These are phyloP conservation scores for Lactarius indigo DNA, from an alignment of 768 basidiomycete genomes.

Conservation along the genomic window DNA sequence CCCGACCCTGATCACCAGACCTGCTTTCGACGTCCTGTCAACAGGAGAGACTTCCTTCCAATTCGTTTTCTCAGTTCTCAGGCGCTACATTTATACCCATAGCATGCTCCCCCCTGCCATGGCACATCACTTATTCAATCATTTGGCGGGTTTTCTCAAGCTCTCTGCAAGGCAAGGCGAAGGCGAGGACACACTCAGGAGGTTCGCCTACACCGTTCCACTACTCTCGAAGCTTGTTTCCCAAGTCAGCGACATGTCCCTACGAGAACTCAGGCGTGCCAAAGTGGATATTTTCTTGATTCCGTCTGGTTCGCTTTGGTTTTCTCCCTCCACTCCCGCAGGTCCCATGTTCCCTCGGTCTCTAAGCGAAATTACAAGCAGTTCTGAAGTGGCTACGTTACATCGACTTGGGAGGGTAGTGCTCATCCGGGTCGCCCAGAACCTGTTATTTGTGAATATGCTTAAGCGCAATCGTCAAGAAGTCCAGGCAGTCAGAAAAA, in stretches of 20 bases:
- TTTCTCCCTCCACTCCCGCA: slow-evolving; percentile 48
- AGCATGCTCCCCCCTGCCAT: slow-evolving; percentile 57
- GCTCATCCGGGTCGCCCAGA: slow-evolving; percentile 67
- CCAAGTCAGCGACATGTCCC: slow-evolving; percentile 69
- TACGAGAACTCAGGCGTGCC: slow-evolving; percentile 67
- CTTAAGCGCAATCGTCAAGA: slow-evolving; percentile 66
- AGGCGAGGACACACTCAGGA: slow-evolving; percentile 41
- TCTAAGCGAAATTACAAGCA: slow-evolving; percentile 38
- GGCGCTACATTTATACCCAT: slow-evolving; percentile 56
- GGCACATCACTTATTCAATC: slow-evolving; percentile 66
- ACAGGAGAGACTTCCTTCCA: slow-evolving; percentile 47
- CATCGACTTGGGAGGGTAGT: slow-evolving; percentile 50
- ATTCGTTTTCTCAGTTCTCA: slow-evolving; percentile 49
- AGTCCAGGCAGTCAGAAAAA: slow-evolving; percentile 63
- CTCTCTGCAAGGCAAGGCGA: slow-evolving; percentile 44
- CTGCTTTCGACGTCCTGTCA: slow-evolving; percentile 56
- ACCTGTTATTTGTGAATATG: slow-evolving; percentile 61
- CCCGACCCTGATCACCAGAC: slow-evolving; percentile 59
- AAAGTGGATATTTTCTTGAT: slow-evolving; percentile 68
- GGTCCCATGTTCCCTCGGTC: slow-evolving; percentile 61
- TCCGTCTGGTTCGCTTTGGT: slow-evolving; percentile 72
- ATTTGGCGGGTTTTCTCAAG: slow-evolving; percentile 66
- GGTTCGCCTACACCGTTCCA: slow-evolving; percentile 54
- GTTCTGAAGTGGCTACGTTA: slow-evolving; percentile 30
- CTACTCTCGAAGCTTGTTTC: slow-evolving; percentile 54